These are phyloP conservation scores for Hygrophila difformis DNA, from an alignment of 257 asterid genomes.

Conservation along the genomic window DNA sequence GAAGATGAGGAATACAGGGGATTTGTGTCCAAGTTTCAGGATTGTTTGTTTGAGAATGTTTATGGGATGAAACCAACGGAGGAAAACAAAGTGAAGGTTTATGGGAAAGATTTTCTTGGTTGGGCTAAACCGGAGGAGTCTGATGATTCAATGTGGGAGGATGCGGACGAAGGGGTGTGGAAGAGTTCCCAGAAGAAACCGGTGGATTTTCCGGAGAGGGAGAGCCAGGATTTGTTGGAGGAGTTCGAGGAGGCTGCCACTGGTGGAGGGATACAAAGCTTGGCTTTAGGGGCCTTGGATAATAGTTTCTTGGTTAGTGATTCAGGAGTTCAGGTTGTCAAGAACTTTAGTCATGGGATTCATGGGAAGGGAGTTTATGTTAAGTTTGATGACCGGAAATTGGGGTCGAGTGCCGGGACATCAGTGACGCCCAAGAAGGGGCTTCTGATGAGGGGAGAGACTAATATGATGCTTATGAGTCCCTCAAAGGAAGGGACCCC, in stretches of 20 bases:
- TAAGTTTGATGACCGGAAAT: constrained; percentile 48
- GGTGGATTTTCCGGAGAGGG: constrained; percentile 32
- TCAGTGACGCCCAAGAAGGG: constrained; percentile 65
- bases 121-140: constrained; percentile 89
- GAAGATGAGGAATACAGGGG: constrained; percentile 65
- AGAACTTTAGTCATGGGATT: constrained; percentile 93
- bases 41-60: constrained; percentile 82
- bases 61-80: constrained; percentile 72
- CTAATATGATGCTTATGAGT: constrained; percentile 96
- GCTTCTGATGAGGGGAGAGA: constrained; percentile 92
- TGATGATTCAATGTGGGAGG: constrained; percentile 93
- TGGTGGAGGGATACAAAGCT: constrained; percentile 88
- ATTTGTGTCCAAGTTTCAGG: constrained; percentile 68
- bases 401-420: constrained; percentile 30
- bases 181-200: constrained; percentile 45
- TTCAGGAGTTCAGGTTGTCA: constrained; percentile 94
- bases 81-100: constrained; percentile 64
- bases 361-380: constrained; percentile 96
- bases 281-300: constrained; percentile 94
- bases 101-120: constrained; percentile 84
- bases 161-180: constrained; percentile 84
- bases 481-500: constrained; percentile 70
- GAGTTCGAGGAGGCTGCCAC: constrained; percentile 89
- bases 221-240: constrained; percentile 65
- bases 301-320: constrained; percentile 84